Evolutionary conservation across 2,329 filamentous ascomycete species (phyloP).

Genomic region (Allantophomopsis cytisporea): DNA sequence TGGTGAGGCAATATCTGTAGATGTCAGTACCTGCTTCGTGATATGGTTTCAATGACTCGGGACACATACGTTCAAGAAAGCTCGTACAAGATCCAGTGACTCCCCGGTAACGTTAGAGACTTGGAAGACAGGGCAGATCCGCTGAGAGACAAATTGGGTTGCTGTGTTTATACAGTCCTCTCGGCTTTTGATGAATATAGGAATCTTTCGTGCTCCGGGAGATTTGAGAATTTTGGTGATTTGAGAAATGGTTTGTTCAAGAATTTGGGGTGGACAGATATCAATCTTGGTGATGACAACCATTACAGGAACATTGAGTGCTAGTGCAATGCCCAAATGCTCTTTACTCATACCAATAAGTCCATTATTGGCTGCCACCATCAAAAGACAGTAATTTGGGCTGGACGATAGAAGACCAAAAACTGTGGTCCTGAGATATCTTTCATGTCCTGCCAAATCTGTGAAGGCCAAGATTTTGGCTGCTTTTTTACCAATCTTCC

Average conservation of each 20-base stretch:
- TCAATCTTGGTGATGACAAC: conserved; percentile 97
- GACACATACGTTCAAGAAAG: conserved; percentile 56
- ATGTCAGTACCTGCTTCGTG: too few relatives aligned
- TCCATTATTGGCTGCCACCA: conserved; percentile 97
- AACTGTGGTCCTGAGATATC: conserved; percentile 89
- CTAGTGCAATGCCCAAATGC: conserved; percentile 86
- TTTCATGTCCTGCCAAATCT: conserved; percentile 89
- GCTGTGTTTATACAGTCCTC: conserved; percentile 93
- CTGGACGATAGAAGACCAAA: conserved; percentile 90
- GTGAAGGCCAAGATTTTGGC: conserved; percentile 96
- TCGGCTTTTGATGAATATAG: conserved; percentile 83
- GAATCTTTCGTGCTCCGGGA: conserved; percentile 86
- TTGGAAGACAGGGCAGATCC: conserved; percentile 95
- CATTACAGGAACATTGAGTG: conserved; percentile 94
- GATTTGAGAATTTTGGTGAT: conserved; percentile 89
- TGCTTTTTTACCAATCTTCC: conserved; percentile 69
- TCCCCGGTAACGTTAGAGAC: conserved; percentile 96
- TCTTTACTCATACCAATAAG: conserved; percentile 98
- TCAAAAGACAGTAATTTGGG: conserved; percentile 93
- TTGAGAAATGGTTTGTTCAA: conserved; percentile 86
- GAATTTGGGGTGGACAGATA: conserved; percentile 90
- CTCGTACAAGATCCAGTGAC: conserved; percentile 78
- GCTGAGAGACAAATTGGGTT: conserved; percentile 86
- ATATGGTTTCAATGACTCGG: too few relatives aligned
- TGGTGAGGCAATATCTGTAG: conserved; percentile 70